Percentiles rank a stretch among this genome's conserved stretches.
phyloP scores from a whole-genome alignment of 805 yeast genomes.

The Saccharomyces mikatae region DNA sequence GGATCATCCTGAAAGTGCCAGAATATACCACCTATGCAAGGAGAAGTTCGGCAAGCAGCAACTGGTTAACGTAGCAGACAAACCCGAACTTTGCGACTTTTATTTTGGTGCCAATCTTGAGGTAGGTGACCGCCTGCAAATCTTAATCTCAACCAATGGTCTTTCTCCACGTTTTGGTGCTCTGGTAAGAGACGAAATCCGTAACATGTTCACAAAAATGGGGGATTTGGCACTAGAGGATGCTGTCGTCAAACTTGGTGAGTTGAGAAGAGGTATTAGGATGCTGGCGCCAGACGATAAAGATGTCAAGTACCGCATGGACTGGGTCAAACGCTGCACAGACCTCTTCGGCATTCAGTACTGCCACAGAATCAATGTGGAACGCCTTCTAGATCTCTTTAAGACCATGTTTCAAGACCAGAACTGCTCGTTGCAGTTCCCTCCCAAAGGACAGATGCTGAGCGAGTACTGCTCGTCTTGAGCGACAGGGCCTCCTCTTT shows the following conservation, averaged over 20 bases:
- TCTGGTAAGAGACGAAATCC: constrained; percentile 24
- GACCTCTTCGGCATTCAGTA: constrained; percentile 23
- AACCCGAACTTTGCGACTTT: constrained; percentile 29
- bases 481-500: neutral
- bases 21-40: constrained; percentile 18
- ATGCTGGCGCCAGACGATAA: constrained; percentile 6
- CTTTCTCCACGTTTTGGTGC: constrained; percentile 29
- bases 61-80: constrained; percentile 31
- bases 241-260: constrained; percentile 21
- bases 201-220: constrained; percentile 8
- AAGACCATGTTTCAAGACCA: constrained; percentile 14
- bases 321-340: constrained; percentile 27
- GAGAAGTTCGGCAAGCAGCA: constrained; percentile 21
- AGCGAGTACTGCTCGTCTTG: constrained; percentile 2
- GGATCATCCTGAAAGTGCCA: constrained; percentile 16
- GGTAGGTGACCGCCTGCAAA: constrained; percentile 9
- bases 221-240: constrained; percentile 11
- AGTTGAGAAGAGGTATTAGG: constrained; percentile 18
- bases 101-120: constrained; percentile 29
- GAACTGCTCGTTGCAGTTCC: constrained; percentile 9
- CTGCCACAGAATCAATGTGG: constrained; percentile 20
- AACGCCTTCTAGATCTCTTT: constrained; percentile 15
- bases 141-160: constrained; percentile 28
- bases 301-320: constrained; percentile 26
- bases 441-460: constrained; percentile 6